phyloP scores from a whole-genome alignment of 2,329 filamentous ascomycete species.

The Diaporthe sp. region DNA sequence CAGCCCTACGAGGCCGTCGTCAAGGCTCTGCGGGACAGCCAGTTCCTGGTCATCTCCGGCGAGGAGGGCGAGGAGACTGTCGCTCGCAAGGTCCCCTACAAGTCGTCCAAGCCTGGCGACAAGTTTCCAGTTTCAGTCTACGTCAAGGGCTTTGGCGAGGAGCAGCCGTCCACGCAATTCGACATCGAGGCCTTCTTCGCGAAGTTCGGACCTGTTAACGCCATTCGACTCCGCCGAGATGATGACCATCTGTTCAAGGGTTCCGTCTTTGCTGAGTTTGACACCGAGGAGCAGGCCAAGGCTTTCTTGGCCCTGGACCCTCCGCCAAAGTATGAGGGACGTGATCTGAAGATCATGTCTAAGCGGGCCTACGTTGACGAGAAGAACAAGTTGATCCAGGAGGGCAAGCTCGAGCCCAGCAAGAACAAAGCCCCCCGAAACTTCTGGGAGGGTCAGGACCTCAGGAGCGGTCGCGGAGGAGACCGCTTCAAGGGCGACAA shows the following conservation, averaged over 20 bases:
- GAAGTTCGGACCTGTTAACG: constrained; percentile 81
- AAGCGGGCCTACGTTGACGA: constrained; percentile 90
- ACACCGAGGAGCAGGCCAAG: constrained; percentile 80
- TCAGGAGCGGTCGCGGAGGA: constrained; percentile 52
- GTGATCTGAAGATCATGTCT: constrained; percentile 84
- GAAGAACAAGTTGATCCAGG: constrained; percentile 79
- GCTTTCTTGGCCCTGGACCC: constrained; percentile 85
- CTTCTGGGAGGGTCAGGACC: constrained; percentile 64
- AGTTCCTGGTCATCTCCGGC: constrained; percentile 79
- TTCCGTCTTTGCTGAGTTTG: constrained; percentile 95
- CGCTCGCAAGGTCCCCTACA: constrained; percentile 81
- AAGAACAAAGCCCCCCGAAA: constrained; percentile 51
- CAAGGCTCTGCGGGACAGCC: constrained; percentile 83
- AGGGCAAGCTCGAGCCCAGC: constrained; percentile 76
- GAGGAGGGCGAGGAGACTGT: constrained; percentile 78
- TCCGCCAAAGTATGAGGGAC: constrained; percentile 85
- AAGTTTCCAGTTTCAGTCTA: constrained; percentile 84
- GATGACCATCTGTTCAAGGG: constrained; percentile 87
- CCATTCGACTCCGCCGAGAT: constrained; percentile 87
- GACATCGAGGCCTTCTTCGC: constrained; percentile 94
- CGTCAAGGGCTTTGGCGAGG: constrained; percentile 92
- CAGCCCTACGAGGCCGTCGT: constrained; percentile 88
- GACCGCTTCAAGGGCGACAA: constrained; percentile 56
- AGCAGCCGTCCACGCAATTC: constrained; percentile 87
- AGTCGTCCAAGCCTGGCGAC: constrained; percentile 69